Conservation (phyloP, 768 basidiomycete genomes). For the Russula brevipes region DNA sequence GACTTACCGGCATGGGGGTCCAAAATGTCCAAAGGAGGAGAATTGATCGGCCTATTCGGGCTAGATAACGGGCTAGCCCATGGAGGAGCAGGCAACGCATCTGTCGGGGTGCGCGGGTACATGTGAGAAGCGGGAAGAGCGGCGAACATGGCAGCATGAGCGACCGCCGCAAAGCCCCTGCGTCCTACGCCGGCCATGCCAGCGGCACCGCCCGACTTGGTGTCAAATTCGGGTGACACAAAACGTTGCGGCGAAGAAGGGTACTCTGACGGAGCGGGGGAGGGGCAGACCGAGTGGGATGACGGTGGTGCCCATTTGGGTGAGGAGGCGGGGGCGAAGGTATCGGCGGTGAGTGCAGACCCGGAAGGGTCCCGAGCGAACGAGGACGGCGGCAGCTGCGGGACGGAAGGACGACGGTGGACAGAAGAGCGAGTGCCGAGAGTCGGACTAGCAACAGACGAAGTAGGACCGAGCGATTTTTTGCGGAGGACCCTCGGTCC, state of each 20-base stretch:
- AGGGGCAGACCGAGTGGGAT: constrained; percentile 3
- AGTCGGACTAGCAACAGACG: too few species aligned
- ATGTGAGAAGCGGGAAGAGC: constrained; percentile 12
- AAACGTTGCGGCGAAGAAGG: neutral
- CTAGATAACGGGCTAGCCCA: constrained; percentile 9
- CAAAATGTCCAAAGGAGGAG: constrained; percentile 32
- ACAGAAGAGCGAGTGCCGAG: constrained; percentile 6
- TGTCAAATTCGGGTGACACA: constrained; percentile 46
- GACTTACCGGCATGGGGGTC: constrained; percentile 12
- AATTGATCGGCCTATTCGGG: constrained; percentile 28
- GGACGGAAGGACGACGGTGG: constrained; percentile 15
- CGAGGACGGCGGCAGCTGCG: neutral
- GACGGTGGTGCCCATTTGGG: neutral
- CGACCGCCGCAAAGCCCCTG: constrained; percentile 72
- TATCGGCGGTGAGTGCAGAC: constrained; percentile 9
- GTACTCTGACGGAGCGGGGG: constrained; percentile 17
- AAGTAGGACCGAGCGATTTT: too few species aligned
- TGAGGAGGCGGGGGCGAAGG: neutral
- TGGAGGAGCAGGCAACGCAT: neutral
- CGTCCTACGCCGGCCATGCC: constrained; percentile 92
- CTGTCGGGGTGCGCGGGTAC: neutral
- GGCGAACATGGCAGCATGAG: constrained; percentile 54
- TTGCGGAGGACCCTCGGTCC: too few species aligned
- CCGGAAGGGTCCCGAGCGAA: neutral
- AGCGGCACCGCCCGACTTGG: constrained; percentile 68